Conservation (phyloP, 306 rosid genomes). For the Ormosia semicastrata region DNA sequence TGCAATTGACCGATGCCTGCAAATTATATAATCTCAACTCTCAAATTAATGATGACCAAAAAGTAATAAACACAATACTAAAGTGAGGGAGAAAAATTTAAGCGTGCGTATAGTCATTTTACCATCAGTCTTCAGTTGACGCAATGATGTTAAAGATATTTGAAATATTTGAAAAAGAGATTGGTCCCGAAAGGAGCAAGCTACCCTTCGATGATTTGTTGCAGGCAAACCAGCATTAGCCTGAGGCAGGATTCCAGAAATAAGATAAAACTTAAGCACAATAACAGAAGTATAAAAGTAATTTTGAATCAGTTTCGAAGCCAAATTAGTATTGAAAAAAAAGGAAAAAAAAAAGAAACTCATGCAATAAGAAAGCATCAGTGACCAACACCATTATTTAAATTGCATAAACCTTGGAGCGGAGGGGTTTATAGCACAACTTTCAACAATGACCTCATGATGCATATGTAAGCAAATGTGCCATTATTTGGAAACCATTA, state of each 20-base stretch:
- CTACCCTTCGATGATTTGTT: constrained; percentile 96
- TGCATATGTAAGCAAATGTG: not conserved
- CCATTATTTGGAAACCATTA: not conserved
- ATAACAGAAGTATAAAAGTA: not conserved
- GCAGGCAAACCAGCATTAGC: constrained; percentile 88
- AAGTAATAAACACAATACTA: constrained; percentile 11
- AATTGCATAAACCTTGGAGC: not conserved
- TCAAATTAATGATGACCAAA: constrained; percentile 15
- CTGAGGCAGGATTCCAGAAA: constrained; percentile 53
- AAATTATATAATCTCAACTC: constrained; percentile 33
- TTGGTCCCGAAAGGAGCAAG: constrained; percentile 94
- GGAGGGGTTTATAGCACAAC: not conserved
- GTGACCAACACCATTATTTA: not conserved
- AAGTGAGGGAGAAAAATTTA: not conserved
- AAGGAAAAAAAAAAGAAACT: not conserved
- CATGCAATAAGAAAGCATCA: not conserved
- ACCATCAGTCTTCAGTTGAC: constrained; percentile 92
- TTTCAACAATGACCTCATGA: not conserved
- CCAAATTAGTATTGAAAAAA: not conserved
- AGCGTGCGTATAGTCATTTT: constrained; percentile 18
- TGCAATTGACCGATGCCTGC: constrained; percentile 83
- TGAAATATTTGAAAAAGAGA: constrained; percentile 89
- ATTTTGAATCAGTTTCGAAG: not conserved
- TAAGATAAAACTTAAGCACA: constrained; percentile 14
- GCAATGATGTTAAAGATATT: constrained; percentile 87